phyloP scores from a whole-genome alignment of 306 rosid genomes.

The Cucurbita pepo region DNA sequence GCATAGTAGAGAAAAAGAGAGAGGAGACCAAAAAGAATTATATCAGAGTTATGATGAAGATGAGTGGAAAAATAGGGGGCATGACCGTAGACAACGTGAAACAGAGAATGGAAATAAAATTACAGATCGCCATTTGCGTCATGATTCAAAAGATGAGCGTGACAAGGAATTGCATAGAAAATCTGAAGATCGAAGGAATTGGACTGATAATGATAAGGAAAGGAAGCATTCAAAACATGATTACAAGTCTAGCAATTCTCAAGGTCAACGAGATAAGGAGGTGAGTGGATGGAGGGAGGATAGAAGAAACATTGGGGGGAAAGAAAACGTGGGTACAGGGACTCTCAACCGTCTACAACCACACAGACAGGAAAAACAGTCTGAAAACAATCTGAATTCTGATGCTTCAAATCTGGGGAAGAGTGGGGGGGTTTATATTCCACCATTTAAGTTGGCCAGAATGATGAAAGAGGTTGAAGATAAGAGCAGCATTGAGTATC shows the following conservation, averaged over 20 bases:
- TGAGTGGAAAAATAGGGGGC: slow-evolving; percentile 9
- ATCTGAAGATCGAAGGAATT: slow-evolving; percentile 11
- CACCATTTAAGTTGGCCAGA: slow-evolving; percentile 83
- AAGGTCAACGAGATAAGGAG: slow-evolving; percentile 15
- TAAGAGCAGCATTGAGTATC: slow-evolving; percentile 73
- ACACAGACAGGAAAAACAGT: slow-evolving; percentile 14
- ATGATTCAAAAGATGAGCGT: slow-evolving; percentile 22
- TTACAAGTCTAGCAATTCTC: not conserved
- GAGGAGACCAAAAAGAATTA: slow-evolving; percentile 12
- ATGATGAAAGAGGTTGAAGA: slow-evolving; percentile 90
- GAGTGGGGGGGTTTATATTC: slow-evolving; percentile 90
- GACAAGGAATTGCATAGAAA: slow-evolving; percentile 15
- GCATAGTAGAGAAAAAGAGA: slow-evolving; percentile 1
- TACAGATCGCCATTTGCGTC: slow-evolving; percentile 10
- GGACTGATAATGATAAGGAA: slow-evolving; percentile 14
- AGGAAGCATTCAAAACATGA: not conserved
- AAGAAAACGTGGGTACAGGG: slow-evolving; percentile 25
- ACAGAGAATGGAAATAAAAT: slow-evolving; percentile 14
- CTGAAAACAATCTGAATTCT: slow-evolving; percentile 23
- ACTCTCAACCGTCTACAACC: slow-evolving; percentile 14
- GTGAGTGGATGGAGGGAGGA: slow-evolving; percentile 16
- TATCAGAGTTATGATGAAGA: slow-evolving; percentile 16
- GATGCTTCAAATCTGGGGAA: slow-evolving; percentile 47
- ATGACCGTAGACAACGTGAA: slow-evolving; percentile 12
- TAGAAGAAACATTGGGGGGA: slow-evolving; percentile 9